These are phyloP conservation scores for Diaporthe batatas DNA, from an alignment of 2,329 filamentous ascomycete genomes.

Conservation along the genomic window DNA sequence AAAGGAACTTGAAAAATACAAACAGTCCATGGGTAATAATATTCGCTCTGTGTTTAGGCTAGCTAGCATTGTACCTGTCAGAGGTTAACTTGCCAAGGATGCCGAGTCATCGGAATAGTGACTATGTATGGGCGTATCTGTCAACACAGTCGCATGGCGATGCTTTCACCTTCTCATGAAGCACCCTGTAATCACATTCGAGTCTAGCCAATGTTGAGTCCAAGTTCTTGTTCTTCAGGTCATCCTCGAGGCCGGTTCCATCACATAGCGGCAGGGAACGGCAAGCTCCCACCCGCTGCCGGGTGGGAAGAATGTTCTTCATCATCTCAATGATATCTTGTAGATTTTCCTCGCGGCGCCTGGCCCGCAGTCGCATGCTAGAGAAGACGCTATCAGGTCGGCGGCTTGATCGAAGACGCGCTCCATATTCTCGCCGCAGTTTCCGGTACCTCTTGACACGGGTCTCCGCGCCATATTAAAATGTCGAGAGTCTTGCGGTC, in stretches of 20 bases:
- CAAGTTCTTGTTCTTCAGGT: neutral
- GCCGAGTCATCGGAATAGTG: too few relatives aligned
- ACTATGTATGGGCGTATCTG: too few relatives aligned
- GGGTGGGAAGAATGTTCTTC: neutral
- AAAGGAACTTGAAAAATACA: too few relatives aligned
- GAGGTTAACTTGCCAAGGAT: too few relatives aligned
- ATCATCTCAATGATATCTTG: neutral
- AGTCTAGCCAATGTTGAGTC: neutral
- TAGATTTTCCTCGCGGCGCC: too few relatives aligned
- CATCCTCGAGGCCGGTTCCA: neutral
- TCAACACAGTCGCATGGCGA: neutral
- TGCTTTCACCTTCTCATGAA: neutral
- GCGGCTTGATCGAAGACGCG: neutral
- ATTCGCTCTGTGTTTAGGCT: too few relatives aligned
- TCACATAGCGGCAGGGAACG: neutral
- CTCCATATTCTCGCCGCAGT: neutral
- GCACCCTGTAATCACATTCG: too few relatives aligned
- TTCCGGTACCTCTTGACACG: neutral
- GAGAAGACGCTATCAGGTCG: neutral
- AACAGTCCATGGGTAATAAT: too few relatives aligned
- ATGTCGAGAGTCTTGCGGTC: too few relatives aligned
- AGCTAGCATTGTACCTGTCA: too few relatives aligned
- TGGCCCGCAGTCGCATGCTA: neutral
- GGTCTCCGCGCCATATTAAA: neutral
- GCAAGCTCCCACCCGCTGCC: neutral